Percentiles rank a stretch among this genome's conserved stretches.
These are phyloP conservation scores for Rubia peregrina DNA, from an alignment of 305 asterid genomes.

Conservation along the genomic window DNA sequence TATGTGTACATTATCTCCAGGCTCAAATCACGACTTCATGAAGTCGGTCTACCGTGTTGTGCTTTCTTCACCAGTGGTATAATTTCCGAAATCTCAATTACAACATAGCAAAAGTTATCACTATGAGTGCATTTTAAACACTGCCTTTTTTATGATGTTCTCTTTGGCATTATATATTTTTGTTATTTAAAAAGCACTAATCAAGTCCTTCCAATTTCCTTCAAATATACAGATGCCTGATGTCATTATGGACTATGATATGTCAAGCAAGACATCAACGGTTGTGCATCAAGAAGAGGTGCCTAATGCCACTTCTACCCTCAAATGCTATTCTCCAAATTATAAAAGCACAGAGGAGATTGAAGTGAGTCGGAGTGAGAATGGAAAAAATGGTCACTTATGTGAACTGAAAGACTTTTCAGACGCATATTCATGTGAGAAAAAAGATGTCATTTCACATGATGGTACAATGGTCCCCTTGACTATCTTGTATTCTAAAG, in stretches of 20 bases:
- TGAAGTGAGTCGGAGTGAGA: constrained; percentile 19
- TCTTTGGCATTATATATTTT: background rate
- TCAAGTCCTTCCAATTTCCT: background rate
- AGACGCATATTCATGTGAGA: constrained; percentile 53
- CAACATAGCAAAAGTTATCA: background rate
- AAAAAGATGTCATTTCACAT: constrained; percentile 55
- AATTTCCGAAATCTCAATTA: constrained; percentile 15
- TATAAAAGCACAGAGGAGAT: constrained; percentile 18
- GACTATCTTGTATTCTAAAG: constrained; percentile 60
- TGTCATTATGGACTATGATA: constrained; percentile 79
- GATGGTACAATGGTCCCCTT: constrained; percentile 75
- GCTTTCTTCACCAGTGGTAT: constrained; percentile 88
- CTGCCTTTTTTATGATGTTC: background rate
- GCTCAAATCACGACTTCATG: constrained; percentile 84
- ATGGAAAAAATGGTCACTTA: constrained; percentile 22
- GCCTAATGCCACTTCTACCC: constrained; percentile 26
- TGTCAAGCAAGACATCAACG: constrained; percentile 44
- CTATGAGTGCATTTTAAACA: background rate
- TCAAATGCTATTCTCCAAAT: constrained; percentile 12
- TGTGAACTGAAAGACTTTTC: constrained; percentile 43
- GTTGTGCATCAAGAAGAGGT: constrained; percentile 78
- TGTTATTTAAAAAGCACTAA: background rate
- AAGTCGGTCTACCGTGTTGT: constrained; percentile 61
- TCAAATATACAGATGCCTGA: constrained; percentile 66
- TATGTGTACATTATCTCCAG: constrained; percentile 58